These are phyloP conservation scores for Salix purpurea DNA, from an alignment of 345 rosid genomes.

Conservation along the genomic window DNA sequence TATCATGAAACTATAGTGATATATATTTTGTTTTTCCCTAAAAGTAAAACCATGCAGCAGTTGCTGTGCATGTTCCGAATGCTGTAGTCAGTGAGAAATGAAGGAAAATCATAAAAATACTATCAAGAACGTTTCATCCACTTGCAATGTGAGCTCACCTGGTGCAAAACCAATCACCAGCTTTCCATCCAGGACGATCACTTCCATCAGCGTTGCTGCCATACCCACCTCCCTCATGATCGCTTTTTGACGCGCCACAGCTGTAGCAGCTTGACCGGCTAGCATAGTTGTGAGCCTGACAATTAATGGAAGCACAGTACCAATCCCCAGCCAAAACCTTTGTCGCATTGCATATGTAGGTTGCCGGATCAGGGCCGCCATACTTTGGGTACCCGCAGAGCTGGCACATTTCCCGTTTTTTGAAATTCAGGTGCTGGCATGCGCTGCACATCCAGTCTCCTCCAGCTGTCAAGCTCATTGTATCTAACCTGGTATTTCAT, in stretches of 20 bases:
- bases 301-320: constrained; percentile 58
- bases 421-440: constrained; percentile 73
- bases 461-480: constrained; percentile 67
- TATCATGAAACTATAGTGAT: background rate
- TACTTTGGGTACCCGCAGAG: constrained; percentile 66
- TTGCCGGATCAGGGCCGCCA: constrained; percentile 69
- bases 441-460: constrained; percentile 87
- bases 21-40: background rate
- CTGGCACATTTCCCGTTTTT: constrained; percentile 68
- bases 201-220: constrained; percentile 5
- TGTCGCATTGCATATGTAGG: constrained; percentile 46
- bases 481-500: constrained; percentile 8
- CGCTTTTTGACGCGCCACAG: constrained; percentile 58
- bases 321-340: constrained; percentile 78
- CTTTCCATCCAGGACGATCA: constrained; percentile 64
- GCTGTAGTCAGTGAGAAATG: background rate
- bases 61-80: background rate
- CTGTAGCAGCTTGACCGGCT: constrained; percentile 65
- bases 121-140: background rate
- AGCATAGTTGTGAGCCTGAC: constrained; percentile 76
- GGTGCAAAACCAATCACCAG: constrained; percentile 80
- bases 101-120: background rate
- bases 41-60: background rate
- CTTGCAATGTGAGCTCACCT: constrained; percentile 33
- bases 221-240: constrained; percentile 9